These are phyloP conservation scores for Melastoma candidum DNA, from an alignment of 441 rosid genomes.

Conservation along the genomic window DNA sequence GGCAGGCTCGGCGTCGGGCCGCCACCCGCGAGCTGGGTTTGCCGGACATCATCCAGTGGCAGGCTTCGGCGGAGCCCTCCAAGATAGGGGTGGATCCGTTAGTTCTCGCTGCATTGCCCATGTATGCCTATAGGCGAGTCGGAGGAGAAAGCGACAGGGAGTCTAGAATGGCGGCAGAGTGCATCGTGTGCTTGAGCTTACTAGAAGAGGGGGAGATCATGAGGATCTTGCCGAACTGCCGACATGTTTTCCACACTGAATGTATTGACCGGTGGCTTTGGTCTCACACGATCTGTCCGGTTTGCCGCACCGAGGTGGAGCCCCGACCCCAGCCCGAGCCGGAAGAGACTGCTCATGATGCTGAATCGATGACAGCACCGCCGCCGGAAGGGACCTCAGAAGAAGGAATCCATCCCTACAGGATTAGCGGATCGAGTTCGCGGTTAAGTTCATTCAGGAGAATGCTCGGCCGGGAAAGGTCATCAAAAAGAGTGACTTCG, in stretches of 20 bases:
- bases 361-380: conserved; percentile 23
- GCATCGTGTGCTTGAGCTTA: conserved; percentile 44
- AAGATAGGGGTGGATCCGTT: conserved; percentile 38
- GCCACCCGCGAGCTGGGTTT: conserved; percentile 11
- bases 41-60: not conserved
- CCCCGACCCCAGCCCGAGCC: conserved; percentile 38
- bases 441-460: conserved; percentile 45
- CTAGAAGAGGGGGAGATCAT: conserved; percentile 42
- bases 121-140: conserved; percentile 20
- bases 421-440: conserved; percentile 30
- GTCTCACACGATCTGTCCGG: conserved; percentile 46
- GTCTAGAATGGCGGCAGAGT: conserved; percentile 19
- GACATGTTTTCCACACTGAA: conserved; percentile 40
- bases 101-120: conserved; percentile 39
- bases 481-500: conserved; percentile 41
- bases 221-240: conserved; percentile 44
- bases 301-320: conserved; percentile 48
- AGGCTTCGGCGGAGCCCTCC: conserved; percentile 22
- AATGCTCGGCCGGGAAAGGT: conserved; percentile 50
- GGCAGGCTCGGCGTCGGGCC: conserved; percentile 26
- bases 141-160: conserved; percentile 6
- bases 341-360: conserved; percentile 32
- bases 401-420: conserved; percentile 17
- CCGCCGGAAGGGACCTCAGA: conserved; percentile 34
- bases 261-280: conserved; percentile 51